Evolutionary conservation across 495 filamentous ascomycete species (phyloP), one percentile per base, ranked within the genome.

Genomic region (Corynascus novoguineensis): DNA sequence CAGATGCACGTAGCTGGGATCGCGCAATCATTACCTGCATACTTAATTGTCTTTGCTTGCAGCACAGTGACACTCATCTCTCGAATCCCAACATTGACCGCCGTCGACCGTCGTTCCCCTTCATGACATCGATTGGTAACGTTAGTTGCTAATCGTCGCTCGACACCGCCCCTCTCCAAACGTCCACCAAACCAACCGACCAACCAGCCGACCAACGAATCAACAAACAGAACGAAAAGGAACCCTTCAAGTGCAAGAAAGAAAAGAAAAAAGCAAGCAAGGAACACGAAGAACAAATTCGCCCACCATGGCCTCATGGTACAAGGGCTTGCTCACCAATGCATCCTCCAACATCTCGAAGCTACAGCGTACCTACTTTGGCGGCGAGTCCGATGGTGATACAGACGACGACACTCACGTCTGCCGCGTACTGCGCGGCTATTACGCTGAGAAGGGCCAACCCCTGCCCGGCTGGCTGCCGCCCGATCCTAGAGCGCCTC

Each of bases 401-500:
- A 93, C 90, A 55, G 90, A 95, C 74, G 91, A 96, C 73, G 87
- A 93, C 75, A 92, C 90, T 1, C 90, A 96, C 74, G 85, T 98
- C 67, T 92, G 89, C 73, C 87, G 92, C 67, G 92, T 95, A 14
- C 84, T 98, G n/a, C 87, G 93, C 50, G 87, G 84, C 55, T 96
- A 97, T 78, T 98, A 98, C 76, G 83, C 75, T 34, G 93, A 97
- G 67, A 95, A 95, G 64, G 85, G 85, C 59, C 83, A 85, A 15
- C 81, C 87, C 0, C 90, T 90, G 65, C 93, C 93, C 8, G 71
- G 76, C 58, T 98, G 93, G 93, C 87, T 98, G 11, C 90, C 88
- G 25, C 88, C 86, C 14, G 89, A 90, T 62, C 90, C 91, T 5
- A 89, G 88, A 64, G 84, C 81, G 4, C 81, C 79, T n/a, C n/a